These are phyloP conservation scores for Stemphylium lycopersici DNA, from an alignment of 2,329 filamentous ascomycete species.

Conservation along the genomic window DNA sequence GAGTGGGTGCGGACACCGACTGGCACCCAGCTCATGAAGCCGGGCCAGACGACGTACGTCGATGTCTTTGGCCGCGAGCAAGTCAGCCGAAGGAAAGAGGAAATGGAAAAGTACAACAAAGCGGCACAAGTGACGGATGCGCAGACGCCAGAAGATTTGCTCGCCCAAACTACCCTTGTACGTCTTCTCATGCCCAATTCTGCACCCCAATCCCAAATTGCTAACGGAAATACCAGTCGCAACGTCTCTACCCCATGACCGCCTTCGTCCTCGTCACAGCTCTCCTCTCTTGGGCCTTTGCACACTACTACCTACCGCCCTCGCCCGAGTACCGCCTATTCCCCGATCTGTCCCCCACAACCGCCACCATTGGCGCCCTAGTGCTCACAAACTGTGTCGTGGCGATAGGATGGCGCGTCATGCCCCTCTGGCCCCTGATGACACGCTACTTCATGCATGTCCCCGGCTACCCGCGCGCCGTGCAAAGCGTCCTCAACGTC, in stretches of 20 bases:
- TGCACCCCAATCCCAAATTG: background rate
- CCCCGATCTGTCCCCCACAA: constrained; percentile 41
- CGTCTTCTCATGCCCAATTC: background rate
- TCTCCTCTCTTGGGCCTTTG: constrained; percentile 35
- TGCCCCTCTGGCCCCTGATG: constrained; percentile 68
- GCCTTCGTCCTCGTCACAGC: constrained; percentile 39
- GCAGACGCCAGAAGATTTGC: constrained; percentile 34
- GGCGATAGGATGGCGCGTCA: constrained; percentile 66
- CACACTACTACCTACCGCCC: constrained; percentile 43
- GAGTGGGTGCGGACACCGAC: constrained; percentile 43
- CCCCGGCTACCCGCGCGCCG: constrained; percentile 64
- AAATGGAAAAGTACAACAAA: constrained; percentile 35
- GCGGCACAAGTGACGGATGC: constrained; percentile 28
- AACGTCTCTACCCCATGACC: constrained; percentile 47
- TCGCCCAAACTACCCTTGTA: constrained; percentile 43
- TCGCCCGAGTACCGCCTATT: constrained; percentile 39
- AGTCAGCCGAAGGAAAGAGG: constrained; percentile 38
- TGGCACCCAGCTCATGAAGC: constrained; percentile 46
- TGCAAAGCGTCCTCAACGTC: constrained; percentile 66
- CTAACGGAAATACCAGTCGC: constrained; percentile 24
- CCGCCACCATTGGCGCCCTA: constrained; percentile 62
- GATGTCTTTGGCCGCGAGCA: constrained; percentile 43
- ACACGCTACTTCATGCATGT: constrained; percentile 64
- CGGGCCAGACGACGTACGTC: constrained; percentile 42
- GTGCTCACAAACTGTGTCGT: constrained; percentile 65